Conservation (phyloP, 148 eudicot genomes). For the Suaeda aralocaspica region DNA sequence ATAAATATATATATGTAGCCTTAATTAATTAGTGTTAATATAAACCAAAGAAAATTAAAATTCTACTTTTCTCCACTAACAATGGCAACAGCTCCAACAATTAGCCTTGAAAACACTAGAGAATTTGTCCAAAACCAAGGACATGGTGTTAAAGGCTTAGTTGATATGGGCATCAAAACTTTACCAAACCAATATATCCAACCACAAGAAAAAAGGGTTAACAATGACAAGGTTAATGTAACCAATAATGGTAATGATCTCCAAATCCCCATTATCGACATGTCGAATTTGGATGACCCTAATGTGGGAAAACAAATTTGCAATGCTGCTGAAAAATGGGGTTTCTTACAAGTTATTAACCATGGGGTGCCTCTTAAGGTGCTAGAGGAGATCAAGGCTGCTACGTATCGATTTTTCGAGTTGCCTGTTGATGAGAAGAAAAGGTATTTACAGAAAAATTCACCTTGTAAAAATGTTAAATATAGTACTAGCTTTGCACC, state of each 20-base stretch:
- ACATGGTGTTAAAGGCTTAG: constrained; percentile 34
- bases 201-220: constrained; percentile 25
- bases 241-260: constrained; percentile 10
- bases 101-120: not conserved
- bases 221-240: no score
- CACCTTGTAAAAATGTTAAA: not conserved
- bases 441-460: constrained; percentile 18
- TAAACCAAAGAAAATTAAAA: no score
- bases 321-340: constrained; percentile 27
- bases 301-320: constrained; percentile 11
- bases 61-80: no score
- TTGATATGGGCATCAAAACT: constrained; percentile 16
- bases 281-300: constrained; percentile 18
- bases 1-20: no score
- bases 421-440: constrained; percentile 33
- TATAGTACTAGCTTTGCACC: constrained; percentile 29
- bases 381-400: constrained; percentile 29
- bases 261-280: constrained; percentile 33
- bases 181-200: constrained; percentile 30
- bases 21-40: no score
- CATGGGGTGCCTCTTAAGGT: constrained; percentile 34
- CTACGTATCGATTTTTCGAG: constrained; percentile 31
- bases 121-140: constrained; percentile 23
- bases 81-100: not conserved
- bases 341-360: constrained; percentile 38